A percentile compares a stretch with the other conserved stretches of the same genome.
These are phyloP conservation scores for Pelagophyceae sp. DNA, from an alignment of 352 stramenopile species.

Conservation along the genomic window DNA sequence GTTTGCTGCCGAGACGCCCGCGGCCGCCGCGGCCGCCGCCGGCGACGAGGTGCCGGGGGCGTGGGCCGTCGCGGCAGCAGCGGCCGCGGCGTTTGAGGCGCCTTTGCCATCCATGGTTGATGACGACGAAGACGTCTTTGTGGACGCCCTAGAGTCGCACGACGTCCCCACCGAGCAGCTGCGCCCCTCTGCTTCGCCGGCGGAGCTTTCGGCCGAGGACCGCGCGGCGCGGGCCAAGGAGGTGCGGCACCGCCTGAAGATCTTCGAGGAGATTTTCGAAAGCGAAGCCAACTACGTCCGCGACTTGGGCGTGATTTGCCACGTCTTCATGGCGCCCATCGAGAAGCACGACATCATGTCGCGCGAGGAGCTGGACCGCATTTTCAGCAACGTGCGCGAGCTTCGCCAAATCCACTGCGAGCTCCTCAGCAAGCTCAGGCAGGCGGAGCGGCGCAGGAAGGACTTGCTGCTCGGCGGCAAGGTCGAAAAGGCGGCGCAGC, in stretches of 20 bases:
- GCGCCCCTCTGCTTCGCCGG: neutral
- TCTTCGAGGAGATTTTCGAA: slow-evolving; percentile 10
- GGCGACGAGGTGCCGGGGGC: too few relatives aligned
- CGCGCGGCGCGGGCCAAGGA: neutral
- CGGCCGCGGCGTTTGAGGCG: too few relatives aligned
- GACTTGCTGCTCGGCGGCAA: neutral
- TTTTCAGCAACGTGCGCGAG: slow-evolving; percentile 2
- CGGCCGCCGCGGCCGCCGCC: too few relatives aligned
- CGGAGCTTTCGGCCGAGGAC: neutral
- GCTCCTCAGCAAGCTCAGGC: neutral
- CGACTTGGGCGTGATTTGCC: neutral
- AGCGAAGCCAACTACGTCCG: neutral
- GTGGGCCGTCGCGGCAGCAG: too few relatives aligned
- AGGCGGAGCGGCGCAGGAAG: neutral
- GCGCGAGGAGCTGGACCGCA: neutral
- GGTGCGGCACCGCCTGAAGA: neutral
- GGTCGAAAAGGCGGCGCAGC: neutral
- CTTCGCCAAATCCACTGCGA: neutral
- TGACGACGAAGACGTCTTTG: neutral
- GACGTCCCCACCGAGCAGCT: neutral
- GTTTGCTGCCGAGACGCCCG: neutral
- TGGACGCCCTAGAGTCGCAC: neutral
- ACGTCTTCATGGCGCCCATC: neutral
- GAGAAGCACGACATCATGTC: neutral
- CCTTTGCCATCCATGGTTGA: too few relatives aligned